phyloP scores from a whole-genome alignment of 805 yeast genomes.

The Priceomyces melissophilus region DNA sequence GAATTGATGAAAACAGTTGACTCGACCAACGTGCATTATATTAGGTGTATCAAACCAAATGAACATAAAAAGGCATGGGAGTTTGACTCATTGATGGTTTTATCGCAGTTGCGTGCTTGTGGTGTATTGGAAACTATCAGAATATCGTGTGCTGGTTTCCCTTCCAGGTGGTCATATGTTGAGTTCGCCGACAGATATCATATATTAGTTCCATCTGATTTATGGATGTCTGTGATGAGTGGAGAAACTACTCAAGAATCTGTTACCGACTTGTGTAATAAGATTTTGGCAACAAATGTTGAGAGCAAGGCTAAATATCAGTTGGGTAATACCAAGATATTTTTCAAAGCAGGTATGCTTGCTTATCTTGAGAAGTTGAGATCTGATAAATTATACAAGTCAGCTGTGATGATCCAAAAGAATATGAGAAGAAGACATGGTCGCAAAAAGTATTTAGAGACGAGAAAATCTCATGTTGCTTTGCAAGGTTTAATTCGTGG shows the following conservation, averaged over 20 bases:
- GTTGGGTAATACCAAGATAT: slow-evolving; percentile 88
- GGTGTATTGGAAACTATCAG: slow-evolving; percentile 97
- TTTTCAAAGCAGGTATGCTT: slow-evolving; percentile 94
- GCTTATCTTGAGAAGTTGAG: slow-evolving; percentile 87
- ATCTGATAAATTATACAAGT: slow-evolving; percentile 67
- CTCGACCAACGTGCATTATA: slow-evolving; percentile 93
- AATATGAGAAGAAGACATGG: slow-evolving; percentile 62
- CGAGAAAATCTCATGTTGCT: slow-evolving; percentile 48
- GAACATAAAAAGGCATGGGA: slow-evolving; percentile 94
- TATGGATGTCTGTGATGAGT: slow-evolving; percentile 61
- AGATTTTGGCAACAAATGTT: slow-evolving; percentile 62
- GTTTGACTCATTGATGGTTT: slow-evolving; percentile 91
- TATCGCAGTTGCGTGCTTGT: slow-evolving; percentile 94
- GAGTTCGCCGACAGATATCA: slow-evolving; percentile 91
- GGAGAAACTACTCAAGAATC: slow-evolving; percentile 50
- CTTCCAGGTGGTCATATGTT: slow-evolving; percentile 91
- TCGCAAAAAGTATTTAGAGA: slow-evolving; percentile 58
- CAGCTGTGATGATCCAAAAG: slow-evolving; percentile 86
- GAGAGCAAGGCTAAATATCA: slow-evolving; percentile 72
- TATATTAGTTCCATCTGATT: slow-evolving; percentile 68
- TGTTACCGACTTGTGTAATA: slow-evolving; percentile 61
- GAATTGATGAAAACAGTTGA: slow-evolving; percentile 91
- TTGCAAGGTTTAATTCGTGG: slow-evolving; percentile 70
- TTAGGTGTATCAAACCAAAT: slow-evolving; percentile 96
- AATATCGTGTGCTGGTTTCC: slow-evolving; percentile 97